These are phyloP conservation scores for Beauveria bassiana DNA, from an alignment of 2,329 filamentous ascomycete genomes.

Conservation along the genomic window DNA sequence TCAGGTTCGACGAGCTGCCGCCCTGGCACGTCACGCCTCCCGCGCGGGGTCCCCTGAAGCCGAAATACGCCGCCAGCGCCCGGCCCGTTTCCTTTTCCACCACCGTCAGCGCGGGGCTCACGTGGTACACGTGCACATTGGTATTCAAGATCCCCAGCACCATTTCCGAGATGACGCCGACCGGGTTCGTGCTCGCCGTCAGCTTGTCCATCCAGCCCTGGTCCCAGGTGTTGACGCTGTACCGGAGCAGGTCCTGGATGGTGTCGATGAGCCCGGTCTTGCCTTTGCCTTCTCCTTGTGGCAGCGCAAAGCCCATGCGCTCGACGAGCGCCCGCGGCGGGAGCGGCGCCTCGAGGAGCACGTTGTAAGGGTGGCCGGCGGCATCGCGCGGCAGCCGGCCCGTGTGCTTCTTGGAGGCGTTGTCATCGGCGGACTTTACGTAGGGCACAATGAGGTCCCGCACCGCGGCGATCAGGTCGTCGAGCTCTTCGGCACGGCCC, in stretches of 20 bases:
- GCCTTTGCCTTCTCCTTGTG: slow-evolving; percentile 45
- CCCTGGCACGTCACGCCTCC: slow-evolving; percentile 74
- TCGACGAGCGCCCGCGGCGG: slow-evolving; percentile 50
- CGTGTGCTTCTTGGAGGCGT: slow-evolving; percentile 41
- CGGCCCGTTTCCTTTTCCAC: slow-evolving; percentile 78
- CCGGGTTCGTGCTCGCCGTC: slow-evolving; percentile 84
- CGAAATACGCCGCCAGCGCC: slow-evolving; percentile 67
- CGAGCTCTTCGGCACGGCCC: slow-evolving; percentile 9
- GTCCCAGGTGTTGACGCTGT: slow-evolving; percentile 96
- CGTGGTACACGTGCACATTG: slow-evolving; percentile 88
- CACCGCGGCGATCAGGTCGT: slow-evolving; percentile 59
- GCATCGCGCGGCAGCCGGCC: slow-evolving; percentile 32
- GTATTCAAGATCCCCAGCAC: slow-evolving; percentile 83
- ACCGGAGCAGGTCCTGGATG: slow-evolving; percentile 63
- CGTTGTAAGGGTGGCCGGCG: slow-evolving; percentile 39
- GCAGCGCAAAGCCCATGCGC: slow-evolving; percentile 51
- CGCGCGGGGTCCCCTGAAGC: slow-evolving; percentile 61
- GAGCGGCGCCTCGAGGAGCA: slow-evolving; percentile 51
- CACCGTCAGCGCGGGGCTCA: slow-evolving; percentile 79
- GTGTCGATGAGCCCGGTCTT: slow-evolving; percentile 68
- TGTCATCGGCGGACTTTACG: slow-evolving; percentile 59
- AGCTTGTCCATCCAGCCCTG: slow-evolving; percentile 95
- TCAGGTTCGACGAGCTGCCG: slow-evolving; percentile 76
- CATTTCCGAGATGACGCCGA: slow-evolving; percentile 80
- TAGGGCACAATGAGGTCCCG: slow-evolving; percentile 62